Conservation (phyloP, 208 protist species). For the Endotrypanum monterogeii region DNA sequence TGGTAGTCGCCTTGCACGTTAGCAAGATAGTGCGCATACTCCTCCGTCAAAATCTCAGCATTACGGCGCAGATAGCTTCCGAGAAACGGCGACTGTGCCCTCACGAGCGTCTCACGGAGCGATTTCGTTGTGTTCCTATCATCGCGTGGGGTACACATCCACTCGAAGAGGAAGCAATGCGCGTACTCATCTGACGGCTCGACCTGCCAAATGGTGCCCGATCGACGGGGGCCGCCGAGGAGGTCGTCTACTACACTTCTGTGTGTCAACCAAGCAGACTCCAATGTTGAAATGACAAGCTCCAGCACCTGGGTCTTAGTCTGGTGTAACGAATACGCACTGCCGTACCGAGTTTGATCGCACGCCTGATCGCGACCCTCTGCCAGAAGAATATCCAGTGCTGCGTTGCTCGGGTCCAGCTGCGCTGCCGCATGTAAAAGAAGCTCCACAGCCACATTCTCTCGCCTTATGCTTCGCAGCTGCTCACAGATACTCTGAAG, state of each 20-base stretch:
- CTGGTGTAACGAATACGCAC: conserved; percentile 47
- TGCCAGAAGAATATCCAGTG: conserved; percentile 58
- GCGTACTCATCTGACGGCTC: conserved; percentile 86
- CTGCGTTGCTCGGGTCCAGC: conserved; percentile 69
- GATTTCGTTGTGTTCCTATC: conserved; percentile 48
- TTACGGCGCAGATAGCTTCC: conserved; percentile 73
- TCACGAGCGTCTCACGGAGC: conserved; percentile 73
- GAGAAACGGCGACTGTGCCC: conserved; percentile 69
- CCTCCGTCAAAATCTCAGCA: conserved; percentile 50
- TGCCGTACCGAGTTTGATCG: conserved; percentile 20
- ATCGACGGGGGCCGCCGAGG: conserved; percentile 70
- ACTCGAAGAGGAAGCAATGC: conserved; percentile 88
- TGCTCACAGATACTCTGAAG: conserved; percentile 79
- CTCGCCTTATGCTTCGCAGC: conserved; percentile 65
- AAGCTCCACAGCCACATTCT: conserved; percentile 71
- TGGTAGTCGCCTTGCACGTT: conserved; percentile 57
- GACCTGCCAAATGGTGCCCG: conserved; percentile 85
- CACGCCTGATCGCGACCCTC: conserved; percentile 20
- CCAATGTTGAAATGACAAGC: conserved; percentile 52
- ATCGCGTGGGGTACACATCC: conserved; percentile 70
- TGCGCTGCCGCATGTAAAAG: conserved; percentile 87
- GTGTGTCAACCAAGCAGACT: conserved; percentile 77
- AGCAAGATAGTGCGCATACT: conserved; percentile 85
- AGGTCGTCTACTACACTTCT: conserved; percentile 78
- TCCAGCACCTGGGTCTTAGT: conserved; percentile 69